Percentiles rank a stretch among this genome's conserved stretches.
phyloP scores from a whole-genome alignment of 2,329 filamentous ascomycete species.

The Xylaria multiplex region DNA sequence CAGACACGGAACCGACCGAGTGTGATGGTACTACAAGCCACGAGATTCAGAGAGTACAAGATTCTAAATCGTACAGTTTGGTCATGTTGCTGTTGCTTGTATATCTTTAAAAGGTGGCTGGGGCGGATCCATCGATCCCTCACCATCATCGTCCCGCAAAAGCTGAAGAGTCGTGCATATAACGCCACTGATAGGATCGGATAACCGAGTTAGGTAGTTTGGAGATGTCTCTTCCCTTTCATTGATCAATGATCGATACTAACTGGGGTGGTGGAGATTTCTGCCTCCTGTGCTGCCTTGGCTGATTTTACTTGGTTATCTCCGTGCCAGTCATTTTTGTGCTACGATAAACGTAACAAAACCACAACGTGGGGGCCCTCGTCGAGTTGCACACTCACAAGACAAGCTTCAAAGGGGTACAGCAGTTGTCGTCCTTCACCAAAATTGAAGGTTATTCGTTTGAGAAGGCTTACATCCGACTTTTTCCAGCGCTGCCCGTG shows the following conservation, averaged over 20 bases:
- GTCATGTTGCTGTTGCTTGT: not conserved
- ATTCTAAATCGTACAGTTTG: not conserved
- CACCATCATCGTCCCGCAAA: slow-evolving; percentile 15
- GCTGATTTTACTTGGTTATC: slow-evolving; percentile 19
- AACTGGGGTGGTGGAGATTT: slow-evolving; percentile 18
- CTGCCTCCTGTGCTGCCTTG: slow-evolving; percentile 20
- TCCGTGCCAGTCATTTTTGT: slow-evolving; percentile 26
- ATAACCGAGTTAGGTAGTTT: slow-evolving; percentile 11
- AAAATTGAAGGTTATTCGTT: no score
- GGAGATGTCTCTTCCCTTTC: slow-evolving; percentile 1
- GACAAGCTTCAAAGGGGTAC: not conserved
- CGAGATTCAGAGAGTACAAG: slow-evolving; percentile 6
- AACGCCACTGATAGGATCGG: slow-evolving; percentile 28
- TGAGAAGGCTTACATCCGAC: no score
- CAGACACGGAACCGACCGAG: slow-evolving; percentile 5
- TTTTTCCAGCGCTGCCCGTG: no score
- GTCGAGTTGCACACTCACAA: not conserved
- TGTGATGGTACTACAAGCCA: slow-evolving; percentile 15
- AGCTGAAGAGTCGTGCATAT: slow-evolving; percentile 28
- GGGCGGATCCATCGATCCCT: slow-evolving; percentile 20
- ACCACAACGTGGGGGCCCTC: slow-evolving; percentile 12
- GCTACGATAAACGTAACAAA: slow-evolving; percentile 9
- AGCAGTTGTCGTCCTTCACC: no score
- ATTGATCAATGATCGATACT: slow-evolving; percentile 19
- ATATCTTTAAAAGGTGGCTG: slow-evolving; percentile 13